phyloP scores from a whole-genome alignment of 176 grass and related monocot genomes.

The Chrysopogon serrulatus region DNA sequence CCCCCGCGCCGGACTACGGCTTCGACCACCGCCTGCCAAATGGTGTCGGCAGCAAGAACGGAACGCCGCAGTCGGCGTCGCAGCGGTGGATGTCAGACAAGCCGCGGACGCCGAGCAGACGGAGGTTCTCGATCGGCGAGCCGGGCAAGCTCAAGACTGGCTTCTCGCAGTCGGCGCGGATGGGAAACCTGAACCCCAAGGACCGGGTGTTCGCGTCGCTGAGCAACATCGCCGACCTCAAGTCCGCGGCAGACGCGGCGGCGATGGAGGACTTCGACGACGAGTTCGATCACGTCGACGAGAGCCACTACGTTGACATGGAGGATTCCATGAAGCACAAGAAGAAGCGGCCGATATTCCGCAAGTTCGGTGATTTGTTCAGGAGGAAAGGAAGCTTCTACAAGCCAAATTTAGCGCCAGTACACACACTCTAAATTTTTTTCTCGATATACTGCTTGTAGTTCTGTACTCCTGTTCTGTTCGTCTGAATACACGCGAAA shows the following conservation, averaged over 20 bases:
- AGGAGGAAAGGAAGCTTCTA: conserved; percentile 63
- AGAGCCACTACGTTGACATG: conserved; percentile 30
- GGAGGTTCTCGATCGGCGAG: conserved; percentile 68
- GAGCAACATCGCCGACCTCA: conserved; percentile 74
- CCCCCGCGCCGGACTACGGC: conserved; percentile 9
- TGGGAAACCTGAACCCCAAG: conserved; percentile 43
- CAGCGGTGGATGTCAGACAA: conserved; percentile 30
- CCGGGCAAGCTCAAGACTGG: conserved; percentile 44
- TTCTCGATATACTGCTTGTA: background rate
- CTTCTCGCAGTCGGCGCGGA: conserved; percentile 44
- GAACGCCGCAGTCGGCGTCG: conserved; percentile 18
- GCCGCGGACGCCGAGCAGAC: conserved; percentile 21
- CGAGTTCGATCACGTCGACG: conserved; percentile 61
- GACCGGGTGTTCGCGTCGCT: conserved; percentile 59
- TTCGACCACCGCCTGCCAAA: background rate
- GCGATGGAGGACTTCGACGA: conserved; percentile 49
- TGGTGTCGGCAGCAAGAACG: conserved; percentile 7
- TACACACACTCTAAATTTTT: conserved; percentile 7
- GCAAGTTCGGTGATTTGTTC: conserved; percentile 73
- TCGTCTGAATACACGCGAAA: conserved; percentile 32
- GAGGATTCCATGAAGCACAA: conserved; percentile 37
- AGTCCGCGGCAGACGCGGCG: conserved; percentile 34
- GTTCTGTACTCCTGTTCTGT: conserved; percentile 8
- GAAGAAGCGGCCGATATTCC: conserved; percentile 60
- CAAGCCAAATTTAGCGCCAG: conserved; percentile 36